These are phyloP conservation scores for Iberis amara DNA, from an alignment of 441 rosid species.

Conservation along the genomic window DNA sequence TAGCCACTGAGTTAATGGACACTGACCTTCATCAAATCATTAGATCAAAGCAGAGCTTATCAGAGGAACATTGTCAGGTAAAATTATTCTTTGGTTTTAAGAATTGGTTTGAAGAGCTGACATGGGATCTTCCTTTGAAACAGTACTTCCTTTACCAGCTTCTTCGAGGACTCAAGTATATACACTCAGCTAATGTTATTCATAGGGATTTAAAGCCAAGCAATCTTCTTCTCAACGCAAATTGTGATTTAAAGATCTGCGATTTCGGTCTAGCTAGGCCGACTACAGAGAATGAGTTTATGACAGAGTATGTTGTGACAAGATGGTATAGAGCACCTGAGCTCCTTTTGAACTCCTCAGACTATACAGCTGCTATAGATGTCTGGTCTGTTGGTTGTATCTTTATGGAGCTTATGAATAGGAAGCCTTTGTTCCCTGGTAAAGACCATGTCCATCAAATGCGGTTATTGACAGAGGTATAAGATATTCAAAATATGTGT, in stretches of 20 bases:
- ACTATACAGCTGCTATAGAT: constrained; percentile 78
- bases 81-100: too few relatives aligned
- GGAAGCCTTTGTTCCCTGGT: constrained; percentile 80
- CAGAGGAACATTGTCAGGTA: constrained; percentile 99
- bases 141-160: constrained; percentile 95
- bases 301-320: constrained; percentile 98
- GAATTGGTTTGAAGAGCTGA: too few relatives aligned
- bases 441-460: constrained; percentile 80
- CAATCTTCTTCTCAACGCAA: constrained; percentile 78
- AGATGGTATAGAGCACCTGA: constrained; percentile 95
- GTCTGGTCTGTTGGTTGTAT: constrained; percentile 95
- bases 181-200: constrained; percentile 91
- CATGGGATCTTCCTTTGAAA: too few relatives aligned
- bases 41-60: constrained; percentile 78
- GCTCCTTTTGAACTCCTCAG: constrained; percentile 68
- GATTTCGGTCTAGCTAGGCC: constrained; percentile 93
- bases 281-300: constrained; percentile 49
- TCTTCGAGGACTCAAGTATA: constrained; percentile 89
- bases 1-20: constrained; percentile 85
- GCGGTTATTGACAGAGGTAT: constrained; percentile 69
- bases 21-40: constrained; percentile 94
- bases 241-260: constrained; percentile 85
- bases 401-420: constrained; percentile 82
- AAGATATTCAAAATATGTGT: background rate
- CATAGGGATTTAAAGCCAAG: constrained; percentile 93